Conservation (phyloP, 2,329 filamentous ascomycete species). For the Aspergillus luchuensis region DNA sequence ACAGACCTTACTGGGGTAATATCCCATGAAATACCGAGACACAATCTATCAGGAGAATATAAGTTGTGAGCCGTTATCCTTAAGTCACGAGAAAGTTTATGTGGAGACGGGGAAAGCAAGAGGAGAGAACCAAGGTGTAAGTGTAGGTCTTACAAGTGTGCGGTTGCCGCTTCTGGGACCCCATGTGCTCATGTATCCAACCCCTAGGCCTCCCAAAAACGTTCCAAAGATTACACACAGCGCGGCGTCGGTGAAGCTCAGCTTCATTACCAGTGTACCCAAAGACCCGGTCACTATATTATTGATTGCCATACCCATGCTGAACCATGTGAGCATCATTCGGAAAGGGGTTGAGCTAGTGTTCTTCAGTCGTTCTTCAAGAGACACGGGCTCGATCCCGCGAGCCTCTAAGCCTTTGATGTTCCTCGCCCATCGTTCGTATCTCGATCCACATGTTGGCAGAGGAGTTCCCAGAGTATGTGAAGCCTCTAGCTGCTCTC, state of each 20-base stretch:
- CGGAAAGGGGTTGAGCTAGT: conserved; percentile 31
- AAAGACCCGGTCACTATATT: conserved; percentile 48
- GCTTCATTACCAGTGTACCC: conserved; percentile 41
- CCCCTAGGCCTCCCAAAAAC: conserved; percentile 35
- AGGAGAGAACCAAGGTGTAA: not conserved
- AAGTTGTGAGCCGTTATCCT: conserved; percentile 9
- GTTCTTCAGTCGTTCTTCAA: conserved; percentile 31
- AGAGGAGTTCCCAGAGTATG: conserved; percentile 16
- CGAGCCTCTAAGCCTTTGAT: conserved; percentile 30
- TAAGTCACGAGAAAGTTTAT: not conserved
- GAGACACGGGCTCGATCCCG: conserved; percentile 31
- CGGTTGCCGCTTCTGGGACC: conserved; percentile 46
- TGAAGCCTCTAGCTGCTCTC: conserved; percentile 22
- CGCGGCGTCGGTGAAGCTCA: conserved; percentile 46
- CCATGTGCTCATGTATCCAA: conserved; percentile 47
- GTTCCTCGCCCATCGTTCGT: conserved; percentile 26
- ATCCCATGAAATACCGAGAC: conserved; percentile 47
- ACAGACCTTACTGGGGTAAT: conserved; percentile 45
- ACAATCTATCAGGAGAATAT: conserved; percentile 36
- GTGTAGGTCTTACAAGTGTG: conserved; percentile 39
- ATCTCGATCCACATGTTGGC: conserved; percentile 16
- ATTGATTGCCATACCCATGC: conserved; percentile 43
- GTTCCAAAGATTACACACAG: conserved; percentile 43
- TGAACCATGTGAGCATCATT: conserved; percentile 43
- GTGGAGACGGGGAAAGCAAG: not conserved